These are phyloP conservation scores for Chiua virens DNA, from an alignment of 768 basidiomycete genomes.

Conservation along the genomic window DNA sequence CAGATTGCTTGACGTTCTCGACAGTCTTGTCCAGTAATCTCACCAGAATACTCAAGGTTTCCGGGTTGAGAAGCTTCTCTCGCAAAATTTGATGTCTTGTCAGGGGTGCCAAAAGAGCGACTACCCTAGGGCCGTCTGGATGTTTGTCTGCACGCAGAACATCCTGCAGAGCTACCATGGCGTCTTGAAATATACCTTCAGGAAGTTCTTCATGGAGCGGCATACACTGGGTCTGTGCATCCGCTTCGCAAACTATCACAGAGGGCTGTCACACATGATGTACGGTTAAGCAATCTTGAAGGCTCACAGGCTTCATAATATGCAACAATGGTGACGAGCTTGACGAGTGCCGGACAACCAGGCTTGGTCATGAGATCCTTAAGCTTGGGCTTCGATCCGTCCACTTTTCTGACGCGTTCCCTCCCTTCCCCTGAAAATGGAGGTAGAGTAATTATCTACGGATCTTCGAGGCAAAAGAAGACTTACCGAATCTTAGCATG, in stretches of 20 bases:
- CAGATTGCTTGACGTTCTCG: neutral
- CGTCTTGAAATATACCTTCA: constrained; percentile 4
- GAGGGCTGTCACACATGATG: neutral
- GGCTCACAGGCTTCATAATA: constrained; percentile 20
- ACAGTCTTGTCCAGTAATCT: constrained; percentile 11
- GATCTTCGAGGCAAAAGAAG: neutral
- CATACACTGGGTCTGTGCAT: neutral
- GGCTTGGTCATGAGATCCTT: constrained; percentile 3
- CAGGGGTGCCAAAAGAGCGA: constrained; percentile 20
- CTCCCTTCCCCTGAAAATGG: constrained; percentile 10
- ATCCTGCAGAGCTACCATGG: constrained; percentile 7
- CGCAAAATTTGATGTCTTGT: constrained; percentile 14
- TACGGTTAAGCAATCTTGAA: neutral
- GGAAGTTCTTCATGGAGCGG: neutral
- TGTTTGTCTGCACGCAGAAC: constrained; percentile 12
- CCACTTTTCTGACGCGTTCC: constrained; percentile 14
- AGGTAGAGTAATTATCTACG: neutral
- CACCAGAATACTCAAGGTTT: constrained; percentile 10
- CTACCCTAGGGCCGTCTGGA: constrained; percentile 12
- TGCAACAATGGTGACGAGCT: constrained; percentile 20
- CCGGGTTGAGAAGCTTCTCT: constrained; percentile 7
- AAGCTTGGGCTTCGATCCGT: constrained; percentile 9
- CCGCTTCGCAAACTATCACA: constrained; percentile 2
- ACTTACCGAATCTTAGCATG: constrained; percentile 22
- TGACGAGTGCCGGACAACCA: constrained; percentile 7